Evolutionary conservation across 768 basidiomycete species (phyloP), one percentile per base, ranked within the genome.

Genomic region (Polyporus arcularius): DNA sequence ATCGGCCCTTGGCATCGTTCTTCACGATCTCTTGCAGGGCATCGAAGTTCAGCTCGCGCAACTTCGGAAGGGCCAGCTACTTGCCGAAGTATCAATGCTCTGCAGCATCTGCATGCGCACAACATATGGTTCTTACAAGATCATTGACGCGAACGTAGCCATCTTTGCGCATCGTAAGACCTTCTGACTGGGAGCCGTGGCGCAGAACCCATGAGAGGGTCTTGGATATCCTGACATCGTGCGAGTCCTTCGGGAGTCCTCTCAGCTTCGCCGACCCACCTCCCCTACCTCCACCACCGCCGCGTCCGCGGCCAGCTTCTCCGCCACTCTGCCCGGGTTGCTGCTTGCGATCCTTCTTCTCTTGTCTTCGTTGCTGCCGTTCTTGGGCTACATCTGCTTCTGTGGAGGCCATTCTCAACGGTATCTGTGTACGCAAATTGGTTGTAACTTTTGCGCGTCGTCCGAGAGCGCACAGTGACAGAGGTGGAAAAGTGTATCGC

Each of bases 121-220:
- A 16, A 8, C 38, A 16, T 51, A n/a, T 28, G 26, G n/a, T 45
- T 80, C 91, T 67, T 70, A 97, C 96, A 66, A 98, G 78, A 64
- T 96, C 93, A 2, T 78, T 75, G 6, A 98, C 90, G 64, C 82
- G 82, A 3, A 94, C 86, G 69, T 88, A 98, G 15, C 96, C 96
- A 68, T 98, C 96, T 32, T 79, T 69, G 8, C 96, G 84, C 77
- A 98, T 89, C 4, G 76, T 68, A 4, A 98, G 70, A 0, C 87
- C 85, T 62, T 96, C 88, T 40, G 83, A 84, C 64, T 84, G 79
- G 18, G 95, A 94, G 0, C 90, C 93, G 72, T 98, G 96, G 4
- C 96, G 84, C n/a, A 98, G 83, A 28, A 98, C 77, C 83, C 90
- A 98, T 0, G 94, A 89, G 9, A 98, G 75, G 0, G 92, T 91